Conservation (phyloP, 495 filamentous ascomycete genomes). For the Neurospora tetrasperma region DNA sequence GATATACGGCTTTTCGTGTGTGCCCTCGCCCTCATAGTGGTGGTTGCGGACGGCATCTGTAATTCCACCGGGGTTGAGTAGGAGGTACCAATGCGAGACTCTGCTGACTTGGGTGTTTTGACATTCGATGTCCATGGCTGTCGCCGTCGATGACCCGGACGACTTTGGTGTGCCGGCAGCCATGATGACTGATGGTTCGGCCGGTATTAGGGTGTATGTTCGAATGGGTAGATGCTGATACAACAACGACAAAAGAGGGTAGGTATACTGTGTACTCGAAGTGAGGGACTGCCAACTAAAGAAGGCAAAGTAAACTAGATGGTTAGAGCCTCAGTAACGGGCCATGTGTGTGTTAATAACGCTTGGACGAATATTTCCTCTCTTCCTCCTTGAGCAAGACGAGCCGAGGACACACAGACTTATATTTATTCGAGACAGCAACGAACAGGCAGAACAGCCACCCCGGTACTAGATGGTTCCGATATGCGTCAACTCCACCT, state of each 20-base stretch:
- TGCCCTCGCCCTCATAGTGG: constrained; percentile 59
- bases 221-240: not conserved
- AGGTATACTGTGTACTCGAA: not conserved
- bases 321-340: not conserved
- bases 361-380: not conserved
- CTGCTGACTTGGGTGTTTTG: constrained; percentile 10
- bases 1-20: constrained; percentile 60
- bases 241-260: not conserved
- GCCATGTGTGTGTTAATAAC: not conserved
- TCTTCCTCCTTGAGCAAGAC: not conserved
- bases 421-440: not conserved
- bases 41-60: constrained; percentile 42
- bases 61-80: constrained; percentile 30
- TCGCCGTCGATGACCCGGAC: not conserved
- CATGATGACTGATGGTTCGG: not conserved
- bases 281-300: not conserved
- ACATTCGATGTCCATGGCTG: constrained; percentile 13
- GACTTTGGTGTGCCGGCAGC: not conserved
- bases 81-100: constrained; percentile 15
- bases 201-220: not conserved
- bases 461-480: not conserved
- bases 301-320: not conserved
- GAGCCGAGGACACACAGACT: not conserved
- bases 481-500: not conserved
- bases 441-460: not conserved